A percentile compares a stretch with the other conserved stretches of the same genome.
These are phyloP conservation scores for Phytophthora syringae DNA, from an alignment of 352 stramenopile species.

Conservation along the genomic window DNA sequence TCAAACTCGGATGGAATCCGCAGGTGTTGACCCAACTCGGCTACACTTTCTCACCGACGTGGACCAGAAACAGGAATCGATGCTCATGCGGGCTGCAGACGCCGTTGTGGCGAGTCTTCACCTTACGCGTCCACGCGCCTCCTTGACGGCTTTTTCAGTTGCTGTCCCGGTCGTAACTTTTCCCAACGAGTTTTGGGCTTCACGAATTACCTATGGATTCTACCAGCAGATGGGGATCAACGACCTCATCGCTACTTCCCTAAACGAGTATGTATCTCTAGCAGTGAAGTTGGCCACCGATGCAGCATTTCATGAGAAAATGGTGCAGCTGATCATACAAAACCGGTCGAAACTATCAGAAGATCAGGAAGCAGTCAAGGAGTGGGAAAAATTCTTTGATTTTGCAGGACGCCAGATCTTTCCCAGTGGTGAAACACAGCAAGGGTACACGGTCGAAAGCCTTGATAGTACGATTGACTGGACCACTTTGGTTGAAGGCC, in stretches of 20 bases:
- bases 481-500: slow-evolving; percentile 3
- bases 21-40: slow-evolving; percentile 29
- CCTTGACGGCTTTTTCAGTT: slow-evolving; percentile 64
- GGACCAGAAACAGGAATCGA: slow-evolving; percentile 57
- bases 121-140: slow-evolving; percentile 50
- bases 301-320: slow-evolving; percentile 46
- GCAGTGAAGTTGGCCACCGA: slow-evolving; percentile 60
- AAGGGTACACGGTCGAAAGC: background rate
- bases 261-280: slow-evolving; percentile 63
- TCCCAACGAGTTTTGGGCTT: slow-evolving; percentile 61
- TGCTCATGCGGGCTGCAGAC: slow-evolving; percentile 60
- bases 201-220: slow-evolving; percentile 66
- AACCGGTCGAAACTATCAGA: slow-evolving; percentile 50
- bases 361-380: slow-evolving; percentile 49
- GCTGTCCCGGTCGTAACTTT: slow-evolving; percentile 74
- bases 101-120: slow-evolving; percentile 67
- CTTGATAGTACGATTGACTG: slow-evolving; percentile 12
- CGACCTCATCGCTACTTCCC: slow-evolving; percentile 50
- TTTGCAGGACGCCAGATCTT: slow-evolving; percentile 44
- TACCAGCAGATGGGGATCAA: slow-evolving; percentile 72
- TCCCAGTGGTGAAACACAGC: slow-evolving; percentile 24
- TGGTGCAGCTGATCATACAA: slow-evolving; percentile 51
- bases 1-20: slow-evolving; percentile 45
- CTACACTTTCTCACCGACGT: slow-evolving; percentile 72
- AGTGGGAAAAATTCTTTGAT: slow-evolving; percentile 81